These are phyloP conservation scores for Aspergillus ochraceoroseus DNA, from an alignment of 2,329 filamentous ascomycete species.

Conservation along the genomic window DNA sequence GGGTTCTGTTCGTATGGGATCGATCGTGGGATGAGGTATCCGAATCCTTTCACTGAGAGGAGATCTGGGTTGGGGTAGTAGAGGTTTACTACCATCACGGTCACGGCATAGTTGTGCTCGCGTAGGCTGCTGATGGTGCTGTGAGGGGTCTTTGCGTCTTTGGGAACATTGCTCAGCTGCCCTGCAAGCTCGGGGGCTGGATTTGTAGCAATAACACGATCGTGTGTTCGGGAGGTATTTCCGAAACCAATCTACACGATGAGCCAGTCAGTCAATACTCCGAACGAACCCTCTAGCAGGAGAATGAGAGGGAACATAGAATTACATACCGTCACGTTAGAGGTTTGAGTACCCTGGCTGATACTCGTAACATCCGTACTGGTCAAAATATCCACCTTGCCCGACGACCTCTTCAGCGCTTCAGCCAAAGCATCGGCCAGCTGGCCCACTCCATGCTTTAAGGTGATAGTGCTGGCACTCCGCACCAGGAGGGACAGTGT, in stretches of 20 bases:
- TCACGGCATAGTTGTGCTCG: conserved; percentile 59
- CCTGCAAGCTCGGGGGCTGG: conserved; percentile 28
- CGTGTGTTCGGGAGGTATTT: conserved; percentile 17
- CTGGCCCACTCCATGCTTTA: conserved; percentile 57
- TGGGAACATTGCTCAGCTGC: conserved; percentile 19
- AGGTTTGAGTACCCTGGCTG: conserved; percentile 20
- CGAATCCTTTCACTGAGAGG: conserved; percentile 68
- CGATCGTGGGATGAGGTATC: conserved; percentile 81
- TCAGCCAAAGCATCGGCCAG: conserved; percentile 53
- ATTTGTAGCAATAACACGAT: conserved; percentile 34
- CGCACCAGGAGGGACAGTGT: conserved; percentile 18
- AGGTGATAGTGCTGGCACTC: conserved; percentile 39
- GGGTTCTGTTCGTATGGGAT: conserved; percentile 68
- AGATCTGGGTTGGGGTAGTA: conserved; percentile 67
- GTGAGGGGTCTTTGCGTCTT: conserved; percentile 12
- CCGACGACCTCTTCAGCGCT: conserved; percentile 48
- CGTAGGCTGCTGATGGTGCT: conserved; percentile 24
- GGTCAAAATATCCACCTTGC: conserved; percentile 58
- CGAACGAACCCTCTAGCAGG: no score
- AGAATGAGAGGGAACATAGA: not conserved
- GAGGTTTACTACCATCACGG: conserved; percentile 87
- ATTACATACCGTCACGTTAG: conserved; percentile 26
- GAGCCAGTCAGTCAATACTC: no score
- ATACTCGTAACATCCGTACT: conserved; percentile 49
- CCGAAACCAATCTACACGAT: conserved; percentile 21